Evolutionary conservation across 1,284 basidiomycete species (phyloP).

Genomic region (Microbotryum intermedium): DNA sequence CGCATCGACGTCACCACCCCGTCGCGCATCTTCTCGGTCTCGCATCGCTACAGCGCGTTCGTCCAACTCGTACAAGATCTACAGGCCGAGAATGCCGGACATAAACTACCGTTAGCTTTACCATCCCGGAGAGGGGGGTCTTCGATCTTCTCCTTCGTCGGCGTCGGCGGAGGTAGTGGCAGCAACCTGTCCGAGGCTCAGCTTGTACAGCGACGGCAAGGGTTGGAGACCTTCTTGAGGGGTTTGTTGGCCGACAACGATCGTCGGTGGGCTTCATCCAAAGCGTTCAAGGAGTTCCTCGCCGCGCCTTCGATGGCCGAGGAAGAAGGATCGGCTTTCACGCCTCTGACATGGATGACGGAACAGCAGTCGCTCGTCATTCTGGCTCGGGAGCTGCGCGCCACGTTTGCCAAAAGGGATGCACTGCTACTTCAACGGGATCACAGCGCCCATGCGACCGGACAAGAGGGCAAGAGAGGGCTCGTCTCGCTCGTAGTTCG

Average conservation of each 20-base stretch:
- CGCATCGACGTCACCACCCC: constrained; percentile 69
- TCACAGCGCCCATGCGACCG: constrained; percentile 56
- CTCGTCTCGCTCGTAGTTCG: constrained; percentile 64
- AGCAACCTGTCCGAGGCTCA: constrained; percentile 38
- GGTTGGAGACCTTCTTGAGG: constrained; percentile 76
- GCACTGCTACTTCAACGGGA: constrained; percentile 60
- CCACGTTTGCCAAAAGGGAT: constrained; percentile 76
- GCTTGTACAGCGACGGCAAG: constrained; percentile 62
- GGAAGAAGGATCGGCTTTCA: constrained; percentile 45
- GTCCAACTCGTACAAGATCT: constrained; percentile 60
- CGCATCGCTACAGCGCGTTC: constrained; percentile 90
- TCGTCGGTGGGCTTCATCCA: constrained; percentile 66
- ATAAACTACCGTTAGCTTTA: constrained; percentile 17
- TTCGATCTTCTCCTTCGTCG: constrained; percentile 12
- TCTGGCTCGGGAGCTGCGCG: constrained; percentile 67
- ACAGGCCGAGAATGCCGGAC: constrained; percentile 39
- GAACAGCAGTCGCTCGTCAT: constrained; percentile 67
- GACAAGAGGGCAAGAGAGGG: constrained; percentile 72
- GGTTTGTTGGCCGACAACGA: constrained; percentile 74
- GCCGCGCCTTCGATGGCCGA: constrained; percentile 53
- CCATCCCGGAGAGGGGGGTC: constrained; percentile 13
- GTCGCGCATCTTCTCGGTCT: constrained; percentile 83
- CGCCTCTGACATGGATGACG: constrained; percentile 69
- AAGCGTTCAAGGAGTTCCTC: constrained; percentile 77
- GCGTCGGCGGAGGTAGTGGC: constrained; percentile 16